A percentile compares a stretch with the other conserved stretches of the same genome.
These are phyloP conservation scores for Huntiella decipiens DNA, from an alignment of 2,329 filamentous ascomycete genomes.

Conservation along the genomic window DNA sequence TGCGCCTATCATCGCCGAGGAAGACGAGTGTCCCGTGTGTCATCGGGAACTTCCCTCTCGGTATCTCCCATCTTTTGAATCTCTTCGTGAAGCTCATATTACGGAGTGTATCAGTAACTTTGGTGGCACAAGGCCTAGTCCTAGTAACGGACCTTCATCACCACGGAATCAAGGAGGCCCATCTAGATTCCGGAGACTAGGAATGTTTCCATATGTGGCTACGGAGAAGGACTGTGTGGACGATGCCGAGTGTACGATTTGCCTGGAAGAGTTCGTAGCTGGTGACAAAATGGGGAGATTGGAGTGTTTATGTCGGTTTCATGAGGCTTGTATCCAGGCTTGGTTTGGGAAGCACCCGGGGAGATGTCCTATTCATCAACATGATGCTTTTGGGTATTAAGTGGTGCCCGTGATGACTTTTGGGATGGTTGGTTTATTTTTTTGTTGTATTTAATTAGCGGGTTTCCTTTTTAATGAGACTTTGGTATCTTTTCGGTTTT, in stretches of 20 bases:
- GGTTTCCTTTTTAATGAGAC: not conserved
- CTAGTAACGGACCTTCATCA: not conserved
- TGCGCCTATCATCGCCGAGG: conserved; percentile 40
- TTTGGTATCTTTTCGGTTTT: not conserved
- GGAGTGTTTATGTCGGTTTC: conserved; percentile 48
- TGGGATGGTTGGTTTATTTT: not conserved
- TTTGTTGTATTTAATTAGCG: not conserved
- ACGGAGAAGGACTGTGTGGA: conserved; percentile 53
- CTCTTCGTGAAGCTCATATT: conserved; percentile 38
- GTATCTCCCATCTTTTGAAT: conserved; percentile 32
- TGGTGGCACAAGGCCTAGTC: not conserved
- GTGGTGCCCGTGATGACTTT: not conserved
- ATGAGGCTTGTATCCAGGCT: conserved; percentile 37
- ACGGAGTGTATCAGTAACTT: conserved; percentile 37
- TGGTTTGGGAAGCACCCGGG: conserved; percentile 46
- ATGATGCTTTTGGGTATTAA: conserved; percentile 36
- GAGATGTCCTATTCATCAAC: conserved; percentile 46
- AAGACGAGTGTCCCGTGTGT: conserved; percentile 65
- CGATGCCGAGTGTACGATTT: conserved; percentile 48
- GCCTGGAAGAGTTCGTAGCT: conserved; percentile 45
- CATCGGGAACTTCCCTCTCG: conserved; percentile 48
- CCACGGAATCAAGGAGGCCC: not conserved
- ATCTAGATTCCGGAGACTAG: conserved; percentile 28
- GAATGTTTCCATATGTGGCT: conserved; percentile 44
- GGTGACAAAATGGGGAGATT: conserved; percentile 45